Base-by-base conservation (phyloP, 169 alveolate genomes). In the Cryptosporidium xiaoi region DNA sequence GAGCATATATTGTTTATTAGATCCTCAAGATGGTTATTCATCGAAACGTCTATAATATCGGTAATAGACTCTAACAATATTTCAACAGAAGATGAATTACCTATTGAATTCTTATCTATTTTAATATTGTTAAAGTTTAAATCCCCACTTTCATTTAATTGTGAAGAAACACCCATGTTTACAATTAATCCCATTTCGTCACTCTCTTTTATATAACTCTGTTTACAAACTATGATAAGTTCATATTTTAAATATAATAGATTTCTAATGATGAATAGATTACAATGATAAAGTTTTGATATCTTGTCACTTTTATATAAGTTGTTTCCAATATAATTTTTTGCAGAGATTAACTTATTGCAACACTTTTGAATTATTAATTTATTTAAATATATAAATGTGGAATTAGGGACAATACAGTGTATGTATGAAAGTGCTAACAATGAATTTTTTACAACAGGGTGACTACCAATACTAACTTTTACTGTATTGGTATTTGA, bases 321-420 rank as follows among this genome's bases (percentile, higher is more conserved):
- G n/a, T 77, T 40, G 33, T 36, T 77, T 13, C 53, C 31, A 12
- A 77, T 77, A 48, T 27, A 77, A 18, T 77, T 46, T 60, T 62
- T 56, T 5, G 87, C 87, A 40, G 46, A 62, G 40, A 77, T 15
- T 33, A 77, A 62, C 40, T 77, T 77, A 12, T 29, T 48, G 31
- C 87, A 77, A 15, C 87, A 77, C 64, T 60, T 77, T 20, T 77
- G 50, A 60, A 77, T 31, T 15, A 77, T 77, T 51, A 77, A 40
- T 6, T 62, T 33, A 60, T 36, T 44, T 18, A 77, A 60, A 48
- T 56, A 62, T 44, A 27, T n/a, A 62, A 58, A 77, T 27, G 64
- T 77, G 24, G 87, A 62, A 7, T 3, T 60, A 33, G 87, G 77
- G 31, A 62, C 71, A 48, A 77, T n/a, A 62, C 40, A 13, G 18